Base-by-base conservation (phyloP, 306 rosid genomes). In the Casuarina equisetifolia region DNA sequence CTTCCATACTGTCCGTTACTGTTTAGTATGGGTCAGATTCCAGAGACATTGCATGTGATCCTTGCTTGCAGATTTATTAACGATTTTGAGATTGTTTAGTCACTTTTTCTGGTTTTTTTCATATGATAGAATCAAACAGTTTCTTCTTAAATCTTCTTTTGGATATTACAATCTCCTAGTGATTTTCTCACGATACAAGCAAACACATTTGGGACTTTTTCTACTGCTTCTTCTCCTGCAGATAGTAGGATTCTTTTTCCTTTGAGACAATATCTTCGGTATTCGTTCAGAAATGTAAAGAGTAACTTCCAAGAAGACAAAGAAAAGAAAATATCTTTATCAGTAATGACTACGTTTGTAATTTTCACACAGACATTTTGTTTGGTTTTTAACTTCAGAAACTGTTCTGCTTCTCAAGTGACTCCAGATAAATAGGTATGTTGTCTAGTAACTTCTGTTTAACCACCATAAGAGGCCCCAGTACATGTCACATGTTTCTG, bases 341-440 rank as follows among this genome's bases (percentile, higher is more conserved):
- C 53, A 49, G 13, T 49, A 49, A 49, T 49, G 53, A 15, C 13
- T 49, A 11, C 53, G 13, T 49, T 15, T 49, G 9, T 49, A 49
- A 49, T 4, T 49, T 15, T 49, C 13, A 49, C 3, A 11, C 4
- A 0, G 13, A 49, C 53, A 49, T 8, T 15, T 49, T 49, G 9
- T 3, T 49, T 15, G 2, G 53, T 4, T 49, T 10, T 52, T 39
- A 42, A 51, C 76, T 73, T 69, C 20, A n/a, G 19, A 62, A 1
- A 25, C 1, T 25, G 32, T 25, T 25, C 32, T 25, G 1, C 32
- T 25, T 0, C 32, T 25, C 32, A 25, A 25, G 32, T 25, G 1
- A 25, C 32, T 25, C 32, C 32, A 70, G 19, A 70, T 73, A 79
- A 70, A 54, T n/a, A 36, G 45, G 50, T 72, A 45, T 69, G 19